phyloP scores from a whole-genome alignment of 2,329 filamentous ascomycete genomes.

The Colletotrichum horii region DNA sequence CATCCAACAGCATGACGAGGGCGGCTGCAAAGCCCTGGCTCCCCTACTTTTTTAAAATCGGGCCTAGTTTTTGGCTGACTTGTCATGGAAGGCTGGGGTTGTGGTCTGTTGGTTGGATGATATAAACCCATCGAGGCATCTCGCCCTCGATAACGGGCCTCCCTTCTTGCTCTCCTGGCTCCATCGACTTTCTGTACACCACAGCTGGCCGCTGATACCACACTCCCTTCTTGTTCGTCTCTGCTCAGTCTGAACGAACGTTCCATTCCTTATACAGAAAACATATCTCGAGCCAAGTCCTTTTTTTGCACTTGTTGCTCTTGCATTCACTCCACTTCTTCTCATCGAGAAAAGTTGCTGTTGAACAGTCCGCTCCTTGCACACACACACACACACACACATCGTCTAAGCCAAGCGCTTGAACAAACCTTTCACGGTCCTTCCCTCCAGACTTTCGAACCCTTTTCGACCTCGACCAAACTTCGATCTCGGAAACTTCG shows the following conservation, averaged over 20 bases:
- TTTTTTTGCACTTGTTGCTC: background rate
- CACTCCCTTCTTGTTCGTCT: conserved; percentile 18
- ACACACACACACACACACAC: no score
- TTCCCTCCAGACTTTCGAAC: background rate
- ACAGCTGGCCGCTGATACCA: conserved; percentile 16
- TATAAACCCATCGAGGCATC: conserved; percentile 17
- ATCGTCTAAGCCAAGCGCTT: conserved; percentile 11
- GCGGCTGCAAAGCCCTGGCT: background rate
- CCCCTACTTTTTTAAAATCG: background rate
- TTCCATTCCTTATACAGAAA: conserved; percentile 19
- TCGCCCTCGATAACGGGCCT: conserved; percentile 9
- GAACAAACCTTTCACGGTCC: conserved; percentile 9
- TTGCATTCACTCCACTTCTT: conserved; percentile 5
- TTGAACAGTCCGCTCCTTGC: conserved; percentile 23
- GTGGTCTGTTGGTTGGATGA: conserved; percentile 18
- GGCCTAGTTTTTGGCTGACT: background rate
- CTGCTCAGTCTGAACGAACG: conserved; percentile 9
- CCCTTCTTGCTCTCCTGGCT: background rate
- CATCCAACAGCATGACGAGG: conserved; percentile 3
- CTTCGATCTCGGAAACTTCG: background rate
- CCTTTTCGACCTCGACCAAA: background rate
- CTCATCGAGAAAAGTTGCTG: conserved; percentile 2
- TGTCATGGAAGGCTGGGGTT: conserved; percentile 3
- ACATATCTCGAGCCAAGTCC: background rate
- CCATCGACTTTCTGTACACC: conserved; percentile 16